Evolutionary conservation across 352 stramenopile genomes (phyloP).

Genomic region (Hyaloperonospora arabidopsidis): DNA sequence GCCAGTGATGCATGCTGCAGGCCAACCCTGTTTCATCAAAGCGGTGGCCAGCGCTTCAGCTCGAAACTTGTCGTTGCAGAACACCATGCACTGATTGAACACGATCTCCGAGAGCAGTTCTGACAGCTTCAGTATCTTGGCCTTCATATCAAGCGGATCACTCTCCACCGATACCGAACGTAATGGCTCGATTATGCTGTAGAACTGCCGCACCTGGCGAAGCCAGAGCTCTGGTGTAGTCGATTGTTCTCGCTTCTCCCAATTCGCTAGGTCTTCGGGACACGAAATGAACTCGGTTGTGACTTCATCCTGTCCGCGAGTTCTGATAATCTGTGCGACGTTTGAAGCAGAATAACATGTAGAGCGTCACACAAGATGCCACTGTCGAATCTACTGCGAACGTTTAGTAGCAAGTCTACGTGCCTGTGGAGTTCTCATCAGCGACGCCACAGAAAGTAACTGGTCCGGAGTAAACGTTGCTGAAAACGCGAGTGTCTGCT

Average conservation of each 20-base stretch:
- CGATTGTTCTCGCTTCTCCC: slow-evolving; percentile 42
- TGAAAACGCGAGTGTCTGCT: slow-evolving; percentile 66
- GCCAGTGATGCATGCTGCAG: slow-evolving; percentile 56
- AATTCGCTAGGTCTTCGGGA: slow-evolving; percentile 31
- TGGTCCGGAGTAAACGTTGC: slow-evolving; percentile 72
- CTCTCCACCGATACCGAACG: not conserved
- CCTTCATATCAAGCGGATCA: slow-evolving; percentile 34
- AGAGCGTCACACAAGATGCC: not conserved
- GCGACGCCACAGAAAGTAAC: slow-evolving; percentile 31
- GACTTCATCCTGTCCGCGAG: slow-evolving; percentile 46
- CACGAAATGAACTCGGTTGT: slow-evolving; percentile 60
- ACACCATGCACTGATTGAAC: slow-evolving; percentile 78
- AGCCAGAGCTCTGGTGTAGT: slow-evolving; percentile 59
- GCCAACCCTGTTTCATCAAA: slow-evolving; percentile 45
- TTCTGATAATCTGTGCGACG: slow-evolving; percentile 49
- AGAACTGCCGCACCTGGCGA: slow-evolving; percentile 61
- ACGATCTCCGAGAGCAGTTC: slow-evolving; percentile 52
- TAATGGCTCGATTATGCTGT: slow-evolving; percentile 36
- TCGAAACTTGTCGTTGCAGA: slow-evolving; percentile 80
- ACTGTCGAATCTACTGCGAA: not conserved
- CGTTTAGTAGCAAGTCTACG: slow-evolving; percentile 2
- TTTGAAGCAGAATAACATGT: not conserved
- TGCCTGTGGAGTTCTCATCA: slow-evolving; percentile 65
- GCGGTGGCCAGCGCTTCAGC: slow-evolving; percentile 54
- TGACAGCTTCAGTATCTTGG: slow-evolving; percentile 50